These are phyloP conservation scores for Arachnopeziza araneosa DNA, from an alignment of 2,329 filamentous ascomycete genomes.

Conservation along the genomic window DNA sequence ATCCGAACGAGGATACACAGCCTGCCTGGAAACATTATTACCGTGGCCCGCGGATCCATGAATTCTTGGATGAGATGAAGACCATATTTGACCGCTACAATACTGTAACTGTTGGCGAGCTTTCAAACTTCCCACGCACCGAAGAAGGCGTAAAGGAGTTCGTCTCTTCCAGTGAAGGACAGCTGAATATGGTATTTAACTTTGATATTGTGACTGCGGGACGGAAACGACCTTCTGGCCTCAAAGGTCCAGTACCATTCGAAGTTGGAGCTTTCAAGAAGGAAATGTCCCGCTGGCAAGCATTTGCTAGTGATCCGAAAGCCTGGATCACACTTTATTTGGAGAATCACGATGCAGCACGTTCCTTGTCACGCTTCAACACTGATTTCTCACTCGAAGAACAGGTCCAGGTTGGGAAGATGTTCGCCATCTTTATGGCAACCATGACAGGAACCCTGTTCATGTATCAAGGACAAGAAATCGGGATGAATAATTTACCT, in stretches of 20 bases:
- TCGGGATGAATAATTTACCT: slow-evolving; percentile 52
- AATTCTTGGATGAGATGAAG: slow-evolving; percentile 63
- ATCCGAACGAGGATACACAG: slow-evolving; percentile 40
- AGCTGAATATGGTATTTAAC: slow-evolving; percentile 67
- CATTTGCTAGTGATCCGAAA: neutral
- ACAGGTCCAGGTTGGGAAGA: slow-evolving; percentile 37
- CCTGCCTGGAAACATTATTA: slow-evolving; percentile 52
- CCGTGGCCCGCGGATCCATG: slow-evolving; percentile 64
- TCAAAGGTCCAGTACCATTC: neutral
- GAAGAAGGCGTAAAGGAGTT: slow-evolving; percentile 11
- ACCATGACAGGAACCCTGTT: slow-evolving; percentile 48
- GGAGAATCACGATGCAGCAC: slow-evolving; percentile 1
- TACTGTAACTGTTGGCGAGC: slow-evolving; percentile 66
- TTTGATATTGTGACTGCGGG: slow-evolving; percentile 48
- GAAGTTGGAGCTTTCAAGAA: neutral
- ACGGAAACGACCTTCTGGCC: neutral
- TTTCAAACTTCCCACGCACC: slow-evolving; percentile 56
- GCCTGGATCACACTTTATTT: neutral
- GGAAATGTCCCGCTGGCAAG: neutral
- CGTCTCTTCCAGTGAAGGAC: slow-evolving; percentile 53
- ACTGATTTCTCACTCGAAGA: neutral
- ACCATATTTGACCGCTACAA: slow-evolving; percentile 53
- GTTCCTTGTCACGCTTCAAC: neutral
- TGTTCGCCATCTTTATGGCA: slow-evolving; percentile 43
- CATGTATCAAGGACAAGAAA: slow-evolving; percentile 52